Percentiles rank a stretch among this genome's conserved stretches.
Evolutionary conservation across 2,329 filamentous ascomycete species (phyloP).

Genomic region (Myotisia sp.): DNA sequence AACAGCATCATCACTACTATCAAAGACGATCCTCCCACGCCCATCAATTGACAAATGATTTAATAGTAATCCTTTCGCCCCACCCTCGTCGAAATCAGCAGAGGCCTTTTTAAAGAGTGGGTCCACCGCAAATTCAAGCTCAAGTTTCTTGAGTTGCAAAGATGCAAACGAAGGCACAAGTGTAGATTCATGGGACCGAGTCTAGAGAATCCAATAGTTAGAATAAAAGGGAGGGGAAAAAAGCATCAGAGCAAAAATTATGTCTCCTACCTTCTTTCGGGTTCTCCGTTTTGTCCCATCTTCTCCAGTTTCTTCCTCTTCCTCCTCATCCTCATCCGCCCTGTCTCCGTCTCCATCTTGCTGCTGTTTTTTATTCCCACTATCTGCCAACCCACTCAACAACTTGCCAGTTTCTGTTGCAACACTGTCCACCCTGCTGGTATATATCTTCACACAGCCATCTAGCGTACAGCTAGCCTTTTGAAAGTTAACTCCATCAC

Average conservation of each 20-base stretch:
- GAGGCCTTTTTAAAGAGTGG: conserved; percentile 98
- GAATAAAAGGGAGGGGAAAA: neutral
- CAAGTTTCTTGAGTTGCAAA: conserved; percentile 90
- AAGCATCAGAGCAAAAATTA: neutral
- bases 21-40: conserved; percentile 87
- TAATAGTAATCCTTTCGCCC: conserved; percentile 82
- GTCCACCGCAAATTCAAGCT: conserved; percentile 90
- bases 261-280: conserved; percentile 54
- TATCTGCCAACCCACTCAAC: conserved; percentile 77
- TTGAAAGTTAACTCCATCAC: conserved; percentile 95
- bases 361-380: conserved; percentile 53
- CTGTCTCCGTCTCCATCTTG: conserved; percentile 47
- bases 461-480: conserved; percentile 95
- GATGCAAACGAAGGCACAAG: conserved; percentile 77
- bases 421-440: conserved; percentile 92
- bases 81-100: conserved; percentile 95
- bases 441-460: conserved; percentile 98
- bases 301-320: conserved; percentile 30
- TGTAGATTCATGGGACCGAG: conserved; percentile 82
- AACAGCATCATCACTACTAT: conserved; percentile 78
- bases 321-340: conserved; percentile 49
- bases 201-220: conserved; percentile 24
- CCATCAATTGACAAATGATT: conserved; percentile 95
- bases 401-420: conserved; percentile 94
- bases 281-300: conserved; percentile 36